phyloP scores from a whole-genome alignment of 495 filamentous ascomycete genomes.

The Tetracladium setigerum region DNA sequence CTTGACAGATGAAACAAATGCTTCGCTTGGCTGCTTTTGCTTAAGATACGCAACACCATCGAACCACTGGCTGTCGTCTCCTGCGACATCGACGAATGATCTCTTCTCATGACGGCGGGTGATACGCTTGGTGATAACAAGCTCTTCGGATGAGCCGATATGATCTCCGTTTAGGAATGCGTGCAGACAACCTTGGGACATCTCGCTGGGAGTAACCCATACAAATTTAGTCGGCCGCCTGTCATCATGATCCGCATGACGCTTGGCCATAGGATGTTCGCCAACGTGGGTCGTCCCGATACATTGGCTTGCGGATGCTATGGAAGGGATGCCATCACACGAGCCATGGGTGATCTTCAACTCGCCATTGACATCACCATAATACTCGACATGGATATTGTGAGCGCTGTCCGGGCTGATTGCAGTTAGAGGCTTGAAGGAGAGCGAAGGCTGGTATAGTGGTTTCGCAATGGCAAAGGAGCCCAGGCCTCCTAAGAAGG shows the following conservation, averaged over 20 bases:
- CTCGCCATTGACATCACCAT: no score
- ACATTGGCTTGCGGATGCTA: background rate
- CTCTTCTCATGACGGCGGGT: no score
- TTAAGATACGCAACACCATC: constrained; percentile 60
- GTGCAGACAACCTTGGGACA: constrained; percentile 36
- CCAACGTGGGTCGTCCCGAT: background rate
- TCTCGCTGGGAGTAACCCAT: constrained; percentile 43
- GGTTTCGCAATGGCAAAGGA: no score
- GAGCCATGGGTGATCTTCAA: no score
- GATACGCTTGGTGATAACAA: constrained; percentile 27
- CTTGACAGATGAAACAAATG: constrained; percentile 48
- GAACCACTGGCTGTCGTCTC: constrained; percentile 58
- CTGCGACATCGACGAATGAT: constrained; percentile 18
- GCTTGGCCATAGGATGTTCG: background rate
- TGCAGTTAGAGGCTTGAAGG: background rate
- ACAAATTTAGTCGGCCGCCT: constrained; percentile 25
- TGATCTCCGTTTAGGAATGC: constrained; percentile 29
- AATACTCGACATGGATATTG: no score
- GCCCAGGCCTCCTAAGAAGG: no score
- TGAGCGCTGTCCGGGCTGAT: no score
- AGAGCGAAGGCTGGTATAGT: background rate
- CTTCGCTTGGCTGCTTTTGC: constrained; percentile 40
- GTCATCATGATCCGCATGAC: background rate
- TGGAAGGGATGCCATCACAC: background rate
- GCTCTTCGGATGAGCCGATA: constrained; percentile 28